Base-by-base conservation (phyloP, 202 grass and related monocot species). In the Musa balbisiana region DNA sequence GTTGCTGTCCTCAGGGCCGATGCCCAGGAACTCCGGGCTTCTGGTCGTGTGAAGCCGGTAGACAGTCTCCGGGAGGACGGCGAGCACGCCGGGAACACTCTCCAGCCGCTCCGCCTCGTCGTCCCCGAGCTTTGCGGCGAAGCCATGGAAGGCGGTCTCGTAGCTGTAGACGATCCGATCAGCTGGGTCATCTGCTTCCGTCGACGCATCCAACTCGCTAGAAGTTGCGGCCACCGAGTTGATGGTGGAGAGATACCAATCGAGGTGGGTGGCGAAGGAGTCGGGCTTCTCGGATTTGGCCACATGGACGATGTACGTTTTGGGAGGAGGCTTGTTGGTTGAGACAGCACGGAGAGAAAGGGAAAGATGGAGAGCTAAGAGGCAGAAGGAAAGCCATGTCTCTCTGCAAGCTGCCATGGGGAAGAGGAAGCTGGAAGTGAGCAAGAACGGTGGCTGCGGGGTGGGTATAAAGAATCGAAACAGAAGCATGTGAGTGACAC, bases 141-240 rank as follows among this genome's bases (percentile, higher is more conserved):
- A 62, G 56, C 56, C 56, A 6, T 62, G 56, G 56, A 62, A 62
- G 56, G 56, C 56, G 56, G 13, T 62, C 56, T 62, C 56, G 14
- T 62, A 62, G 56, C 14, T 62, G 56, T 62, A 62, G 56, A 62
- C n/a, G 56, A 62, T 62, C 56, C 56, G 15, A n/a, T 62, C 56
- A 17, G 56, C 56, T 0, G 17, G 1, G 5, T 15, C 56, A 16
- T 16, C 56, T 6, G 15, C 17, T 6, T 0, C 56, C 56, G 15
- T 9, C 56, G n/a, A 15, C 12, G 17, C 56, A 0, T 62, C 56
- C 56, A 62, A n/a, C 56, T 62, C 5, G 5, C 14, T 16, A 8
- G 33, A 43, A 43, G 33, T 43, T 17, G 56, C 56, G 2, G 55
- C 55, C 14, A 62, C 56, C 17, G 56, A 62, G 17, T 8, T 62